Conservation (phyloP, 2,329 filamentous ascomycete genomes). For the Diplodia seriata region DNA sequence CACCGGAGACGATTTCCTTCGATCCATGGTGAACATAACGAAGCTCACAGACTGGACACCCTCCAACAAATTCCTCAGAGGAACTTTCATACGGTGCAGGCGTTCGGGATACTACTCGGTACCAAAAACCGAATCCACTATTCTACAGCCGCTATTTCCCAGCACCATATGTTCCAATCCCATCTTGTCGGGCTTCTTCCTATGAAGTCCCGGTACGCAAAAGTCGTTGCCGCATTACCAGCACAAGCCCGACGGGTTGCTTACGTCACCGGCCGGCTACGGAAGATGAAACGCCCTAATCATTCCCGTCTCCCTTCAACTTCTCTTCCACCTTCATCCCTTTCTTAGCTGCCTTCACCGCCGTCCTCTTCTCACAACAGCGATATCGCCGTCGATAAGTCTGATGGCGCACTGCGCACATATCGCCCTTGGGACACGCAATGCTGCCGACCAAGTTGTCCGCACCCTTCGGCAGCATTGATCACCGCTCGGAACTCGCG, state of each 20-base stretch:
- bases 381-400: background rate
- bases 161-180: no score
- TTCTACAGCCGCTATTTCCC: no score
- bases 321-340: background rate
- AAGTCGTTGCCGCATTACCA: background rate
- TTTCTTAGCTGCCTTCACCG: background rate
- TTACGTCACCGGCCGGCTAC: background rate
- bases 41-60: no score
- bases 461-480: background rate
- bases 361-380: background rate
- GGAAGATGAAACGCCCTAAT: slow-evolving; percentile 12
- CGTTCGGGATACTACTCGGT: no score
- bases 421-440: background rate
- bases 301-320: slow-evolving; percentile 14
- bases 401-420: background rate
- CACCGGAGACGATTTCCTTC: no score
- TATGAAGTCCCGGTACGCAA: background rate
- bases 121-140: no score
- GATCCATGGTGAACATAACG: no score
- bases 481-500: background rate
- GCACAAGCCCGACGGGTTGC: background rate
- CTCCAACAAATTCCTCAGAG: no score
- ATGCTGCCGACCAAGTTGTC: background rate
- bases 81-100: no score
- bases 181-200: background rate